phyloP scores from a whole-genome alignment of 78 protist genomes.

The Dictyostelium brefeldianum region DNA sequence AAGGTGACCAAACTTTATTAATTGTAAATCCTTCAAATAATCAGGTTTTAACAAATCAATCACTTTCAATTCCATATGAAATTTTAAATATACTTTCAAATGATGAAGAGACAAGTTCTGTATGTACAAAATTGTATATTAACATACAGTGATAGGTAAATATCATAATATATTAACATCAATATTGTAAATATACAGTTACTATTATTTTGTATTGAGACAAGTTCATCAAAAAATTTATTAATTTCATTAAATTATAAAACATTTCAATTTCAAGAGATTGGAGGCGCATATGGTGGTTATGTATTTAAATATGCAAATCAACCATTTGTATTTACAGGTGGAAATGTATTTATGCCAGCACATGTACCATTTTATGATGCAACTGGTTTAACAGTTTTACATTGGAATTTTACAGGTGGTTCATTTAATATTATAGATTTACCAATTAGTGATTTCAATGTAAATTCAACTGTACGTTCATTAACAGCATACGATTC shows the following conservation, averaged over 20 bases:
- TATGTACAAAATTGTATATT: background rate
- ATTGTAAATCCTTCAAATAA: background rate
- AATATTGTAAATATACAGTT: background rate
- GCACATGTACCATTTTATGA: background rate
- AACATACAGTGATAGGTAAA: no score
- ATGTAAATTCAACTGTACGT: background rate
- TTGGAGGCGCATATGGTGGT: constrained; percentile 7
- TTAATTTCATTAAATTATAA: background rate
- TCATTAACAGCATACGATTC: background rate
- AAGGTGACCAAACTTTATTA: background rate
- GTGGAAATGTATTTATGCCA: background rate
- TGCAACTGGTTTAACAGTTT: background rate
- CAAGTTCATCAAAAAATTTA: background rate
- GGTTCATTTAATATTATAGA: background rate
- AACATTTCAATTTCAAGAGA: background rate
- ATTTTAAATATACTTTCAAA: background rate
- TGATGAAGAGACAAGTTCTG: background rate
- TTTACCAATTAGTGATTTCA: background rate
- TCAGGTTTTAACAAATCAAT: background rate
- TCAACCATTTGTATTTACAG: background rate
- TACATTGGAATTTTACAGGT: background rate
- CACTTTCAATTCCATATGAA: background rate
- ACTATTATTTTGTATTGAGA: background rate
- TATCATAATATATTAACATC: no score
- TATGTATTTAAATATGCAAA: background rate